Percentiles rank a stretch among this genome's conserved stretches.
phyloP scores from a whole-genome alignment of 495 filamentous ascomycete species.

The Beverwykella pulmonaria region DNA sequence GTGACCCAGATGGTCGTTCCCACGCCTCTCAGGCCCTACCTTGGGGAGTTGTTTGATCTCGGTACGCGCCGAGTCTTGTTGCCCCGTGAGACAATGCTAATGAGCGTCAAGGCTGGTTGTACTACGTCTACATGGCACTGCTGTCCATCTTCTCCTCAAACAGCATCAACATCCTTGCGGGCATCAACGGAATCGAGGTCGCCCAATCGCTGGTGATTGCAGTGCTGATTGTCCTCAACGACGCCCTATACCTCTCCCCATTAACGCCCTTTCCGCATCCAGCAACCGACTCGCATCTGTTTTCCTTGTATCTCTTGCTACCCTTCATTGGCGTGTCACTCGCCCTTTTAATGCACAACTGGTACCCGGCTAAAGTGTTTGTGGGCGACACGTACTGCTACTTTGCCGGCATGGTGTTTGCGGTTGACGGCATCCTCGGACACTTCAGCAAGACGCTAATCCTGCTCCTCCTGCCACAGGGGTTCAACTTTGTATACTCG shows the following conservation, averaged over 20 bases:
- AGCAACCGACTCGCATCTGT: constrained; percentile 91
- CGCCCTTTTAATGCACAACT: constrained; percentile 88
- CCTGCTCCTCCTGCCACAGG: constrained; percentile 87
- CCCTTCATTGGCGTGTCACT: constrained; percentile 91
- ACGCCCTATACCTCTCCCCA: constrained; percentile 69
- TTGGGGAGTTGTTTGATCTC: constrained; percentile 83
- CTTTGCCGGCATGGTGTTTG: constrained; percentile 98
- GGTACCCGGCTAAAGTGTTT: constrained; percentile 94
- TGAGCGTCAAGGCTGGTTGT: constrained; percentile 61
- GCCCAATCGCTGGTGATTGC: constrained; percentile 91
- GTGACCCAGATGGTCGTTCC: constrained; percentile 94
- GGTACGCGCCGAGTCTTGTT: constrained; percentile 42
- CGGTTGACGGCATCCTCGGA: constrained; percentile 91
- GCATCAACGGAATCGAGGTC: constrained; percentile 97
- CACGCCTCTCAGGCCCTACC: constrained; percentile 75
- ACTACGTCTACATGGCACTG: constrained; percentile 95
- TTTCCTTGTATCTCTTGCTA: constrained; percentile 90
- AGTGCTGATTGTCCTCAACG: constrained; percentile 78
- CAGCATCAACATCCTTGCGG: constrained; percentile 97
- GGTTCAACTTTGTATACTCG: constrained; percentile 95
- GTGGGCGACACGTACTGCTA: constrained; percentile 99
- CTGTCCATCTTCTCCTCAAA: constrained; percentile 97
- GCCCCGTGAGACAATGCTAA: constrained; percentile 32
- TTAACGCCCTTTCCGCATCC: constrained; percentile 80
- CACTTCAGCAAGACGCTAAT: constrained; percentile 98